Evolutionary conservation across 257 asterid genomes (phyloP).

Genomic region (Scutellaria barbata): DNA sequence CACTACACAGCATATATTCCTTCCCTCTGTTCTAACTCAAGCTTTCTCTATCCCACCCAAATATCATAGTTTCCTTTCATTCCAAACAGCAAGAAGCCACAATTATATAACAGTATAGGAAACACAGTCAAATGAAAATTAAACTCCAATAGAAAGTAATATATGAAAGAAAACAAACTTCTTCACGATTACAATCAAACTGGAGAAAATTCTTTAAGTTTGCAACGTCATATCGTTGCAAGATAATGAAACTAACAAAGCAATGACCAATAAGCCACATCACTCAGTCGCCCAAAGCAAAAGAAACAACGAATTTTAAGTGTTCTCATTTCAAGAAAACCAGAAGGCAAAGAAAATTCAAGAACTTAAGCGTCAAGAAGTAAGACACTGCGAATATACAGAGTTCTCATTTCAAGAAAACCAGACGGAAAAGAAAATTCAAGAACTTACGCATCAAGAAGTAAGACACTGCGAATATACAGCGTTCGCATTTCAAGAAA

Average conservation of each 20-base stretch:
- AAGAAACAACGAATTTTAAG: neutral
- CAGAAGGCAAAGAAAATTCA: neutral
- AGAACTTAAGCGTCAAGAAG: constrained; percentile 84
- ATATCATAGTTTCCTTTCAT: constrained; percentile 12
- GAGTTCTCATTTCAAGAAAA: constrained; percentile 37
- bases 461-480: constrained; percentile 80
- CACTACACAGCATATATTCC: constrained; percentile 21
- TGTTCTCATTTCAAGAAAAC: constrained; percentile 4
- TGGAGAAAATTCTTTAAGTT: neutral
- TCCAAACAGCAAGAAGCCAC: constrained; percentile 21
- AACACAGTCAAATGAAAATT: constrained; percentile 10
- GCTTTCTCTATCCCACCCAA: neutral
- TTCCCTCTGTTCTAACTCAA: constrained; percentile 12
- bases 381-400: constrained; percentile 82
- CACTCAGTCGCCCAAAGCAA: constrained; percentile 10
- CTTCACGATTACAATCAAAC: neutral
- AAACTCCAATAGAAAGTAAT: constrained; percentile 22
- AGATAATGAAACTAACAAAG: constrained; percentile 21
- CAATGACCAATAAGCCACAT: constrained; percentile 11
- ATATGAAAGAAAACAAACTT: constrained; percentile 19
- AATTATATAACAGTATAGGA: constrained; percentile 19
- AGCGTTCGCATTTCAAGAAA: constrained; percentile 35
- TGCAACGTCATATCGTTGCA: neutral
- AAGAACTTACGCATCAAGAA: constrained; percentile 92
- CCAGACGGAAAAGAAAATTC: too few relatives aligned